Evolutionary conservation across 352 stramenopile genomes (phyloP), one percentile per base, ranked within the genome.

Genomic region (Thalassiosira livingstoniorum): DNA sequence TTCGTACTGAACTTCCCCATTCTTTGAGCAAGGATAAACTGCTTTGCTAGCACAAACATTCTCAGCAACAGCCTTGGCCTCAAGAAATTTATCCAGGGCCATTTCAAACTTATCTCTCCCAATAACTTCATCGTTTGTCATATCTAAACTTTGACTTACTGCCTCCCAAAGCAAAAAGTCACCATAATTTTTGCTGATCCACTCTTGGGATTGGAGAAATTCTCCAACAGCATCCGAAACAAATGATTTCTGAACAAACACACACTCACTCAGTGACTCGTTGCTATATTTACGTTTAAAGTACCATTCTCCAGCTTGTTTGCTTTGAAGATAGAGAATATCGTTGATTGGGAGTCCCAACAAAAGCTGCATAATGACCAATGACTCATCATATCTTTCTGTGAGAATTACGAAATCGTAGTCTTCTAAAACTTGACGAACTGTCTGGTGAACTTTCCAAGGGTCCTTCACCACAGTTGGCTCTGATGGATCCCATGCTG

Each of bases 391-490:
- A 31, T 55, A 51, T 71, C 55, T 21, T 58, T 78, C 70, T 4
- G 27, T 55, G 10, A 78, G 21, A 18, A 21, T 57, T 23, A 78
- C 39, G 58, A 78, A 78, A 47, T 78, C 70, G 35, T 78, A 78
- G 5, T 71, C 11, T 34, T 67, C 67, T 39, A 64, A 27, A 29
- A 74, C 42, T 42, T 34, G 10, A 29, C 27, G 7, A 27, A 74
- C 23, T n/a, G 7, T 47, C 7, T 7, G 7, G 39, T 47, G 39
- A 47, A 47, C 39, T 47, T 47, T 15, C 7, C 15, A 15, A 47
- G 39, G 39, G 15, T 47, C 15, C 39, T 47, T 47, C 39, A 47
- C 39, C 7, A 47, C 39, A 47, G 7, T 53, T 18, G 39, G 39
- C 7, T 7, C 15, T 47, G 7, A 7, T 18, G 39, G 39, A 15